Base-by-base conservation (phyloP, 805 yeast species). In the Metschnikowia borealis region DNA sequence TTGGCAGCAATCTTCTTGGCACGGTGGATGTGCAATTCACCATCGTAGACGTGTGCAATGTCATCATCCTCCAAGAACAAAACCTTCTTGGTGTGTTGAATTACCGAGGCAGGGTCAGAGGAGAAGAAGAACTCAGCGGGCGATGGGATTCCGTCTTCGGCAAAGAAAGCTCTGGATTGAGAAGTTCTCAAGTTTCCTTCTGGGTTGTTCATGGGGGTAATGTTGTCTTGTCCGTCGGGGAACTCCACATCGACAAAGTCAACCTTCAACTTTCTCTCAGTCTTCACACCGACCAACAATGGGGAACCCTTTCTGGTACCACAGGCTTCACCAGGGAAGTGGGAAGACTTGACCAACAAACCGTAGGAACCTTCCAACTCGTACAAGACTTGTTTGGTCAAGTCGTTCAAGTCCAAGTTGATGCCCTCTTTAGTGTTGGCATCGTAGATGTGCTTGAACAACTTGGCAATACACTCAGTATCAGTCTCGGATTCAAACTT, bases 271-370 rank as follows among this genome's bases (percentile, higher is more conserved):
- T 90, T 92, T 70, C 83, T 86, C 66, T 91, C 96, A 47, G 97
- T 89, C 77, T 90, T 94, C 59, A 94, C 98, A 74, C 99, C 99
- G 57, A 94, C 89, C 64, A 94, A 81, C 66, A 94, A 78, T 20
- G 99, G 99, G 44, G 98, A 91, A 63, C 99, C 99, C 71, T 91
- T 94, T 77, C 98, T 87, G 41, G 97, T 90, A 59, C 97, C 98
- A 63, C 92, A 86, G 46, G 91, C 84, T 76, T 94, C 99, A 69
- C 92, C 88, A 39, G 99, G 99, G 73, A 83, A 94, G 71, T 89
- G 96, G 45, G 81, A 71, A 3, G 97, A 89, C 72, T 88, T 92
- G 62, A 94, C 94, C 65, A 94, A 79, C 66, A 94, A 77, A 71
- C 99, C 99, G 68, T 92, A 94, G 26, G 99, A 94, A 61, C 99